A percentile compares a stretch with the other conserved stretches of the same genome.
Conservation (phyloP, 345 rosid genomes). For the Lenwebbia sp. region DNA sequence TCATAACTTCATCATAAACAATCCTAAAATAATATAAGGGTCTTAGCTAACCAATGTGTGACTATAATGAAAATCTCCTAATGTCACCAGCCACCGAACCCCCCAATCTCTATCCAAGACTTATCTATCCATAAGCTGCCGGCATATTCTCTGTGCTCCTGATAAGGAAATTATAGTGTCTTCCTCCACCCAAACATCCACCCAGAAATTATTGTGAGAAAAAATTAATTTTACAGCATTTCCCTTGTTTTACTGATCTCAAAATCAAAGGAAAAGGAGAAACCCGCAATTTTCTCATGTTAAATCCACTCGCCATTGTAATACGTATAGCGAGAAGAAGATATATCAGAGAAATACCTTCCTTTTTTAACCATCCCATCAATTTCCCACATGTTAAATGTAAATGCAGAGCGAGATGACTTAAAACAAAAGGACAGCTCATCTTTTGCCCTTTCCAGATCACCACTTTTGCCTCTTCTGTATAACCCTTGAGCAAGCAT, state of each 20-base stretch:
- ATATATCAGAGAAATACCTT: slow-evolving; percentile 31
- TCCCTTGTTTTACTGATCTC: neutral
- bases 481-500: slow-evolving; percentile 90
- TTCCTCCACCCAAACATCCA: neutral
- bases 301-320: neutral
- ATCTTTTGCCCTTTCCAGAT: slow-evolving; percentile 86
- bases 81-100: neutral
- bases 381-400: slow-evolving; percentile 99
- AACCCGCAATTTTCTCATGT: neutral
- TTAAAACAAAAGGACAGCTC: slow-evolving; percentile 92
- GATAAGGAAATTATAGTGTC: neutral
- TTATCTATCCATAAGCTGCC: neutral
- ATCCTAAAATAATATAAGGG: neutral
- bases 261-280: neutral
- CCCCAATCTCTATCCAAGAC: neutral
- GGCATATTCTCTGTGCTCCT: neutral
- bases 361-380: slow-evolving; percentile 97
- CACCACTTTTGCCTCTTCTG: slow-evolving; percentile 57
- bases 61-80: neutral
- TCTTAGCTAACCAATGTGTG: neutral
- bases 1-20: neutral
- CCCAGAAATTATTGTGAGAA: neutral
- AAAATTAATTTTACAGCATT: neutral
- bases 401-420: slow-evolving; percentile 85
- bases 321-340: neutral